Percentiles rank a stretch among this genome's conserved stretches.
These are phyloP conservation scores for Diplotaxis tenuifolia DNA, from an alignment of 345 rosid genomes.

Conservation along the genomic window DNA sequence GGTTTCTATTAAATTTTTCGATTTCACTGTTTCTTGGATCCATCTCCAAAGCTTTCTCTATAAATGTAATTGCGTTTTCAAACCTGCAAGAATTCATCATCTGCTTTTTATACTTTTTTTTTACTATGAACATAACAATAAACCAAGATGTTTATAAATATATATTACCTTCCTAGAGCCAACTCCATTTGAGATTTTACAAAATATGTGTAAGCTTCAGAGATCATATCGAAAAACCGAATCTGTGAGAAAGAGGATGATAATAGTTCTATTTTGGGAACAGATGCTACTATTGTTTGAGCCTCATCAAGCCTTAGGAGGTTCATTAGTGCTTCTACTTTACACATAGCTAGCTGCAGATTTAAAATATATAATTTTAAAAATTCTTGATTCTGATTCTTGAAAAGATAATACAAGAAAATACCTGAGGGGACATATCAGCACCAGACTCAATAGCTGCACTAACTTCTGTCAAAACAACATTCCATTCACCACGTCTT, in stretches of 20 bases:
- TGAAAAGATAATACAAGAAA: slow-evolving; percentile 32
- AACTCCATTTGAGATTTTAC: slow-evolving; percentile 83
- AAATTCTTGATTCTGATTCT: slow-evolving; percentile 27
- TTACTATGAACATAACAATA: slow-evolving; percentile 14
- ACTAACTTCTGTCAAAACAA: slow-evolving; percentile 60
- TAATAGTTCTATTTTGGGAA: slow-evolving; percentile 53
- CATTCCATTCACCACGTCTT: slow-evolving; percentile 67
- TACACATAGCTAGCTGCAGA: slow-evolving; percentile 90
- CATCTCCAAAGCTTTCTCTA: slow-evolving; percentile 74
- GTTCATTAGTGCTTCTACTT: slow-evolving; percentile 88
- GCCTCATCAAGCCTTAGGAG: slow-evolving; percentile 85
- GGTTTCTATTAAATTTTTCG: slow-evolving; percentile 55
- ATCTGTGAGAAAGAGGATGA: slow-evolving; percentile 43
- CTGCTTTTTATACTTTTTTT: too few species aligned
- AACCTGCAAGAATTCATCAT: slow-evolving; percentile 72
- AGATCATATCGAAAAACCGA: slow-evolving; percentile 70
- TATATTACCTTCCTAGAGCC: slow-evolving; percentile 83
- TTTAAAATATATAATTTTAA: neutral
- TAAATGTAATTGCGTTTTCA: slow-evolving; percentile 72
- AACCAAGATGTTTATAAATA: neutral
- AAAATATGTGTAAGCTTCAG: slow-evolving; percentile 69
- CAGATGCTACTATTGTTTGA: slow-evolving; percentile 43
- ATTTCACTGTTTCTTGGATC: slow-evolving; percentile 73
- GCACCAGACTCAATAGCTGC: slow-evolving; percentile 86
- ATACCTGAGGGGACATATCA: slow-evolving; percentile 80